Conservation (phyloP, 2,329 filamentous ascomycete genomes). For the Venturia asperata region DNA sequence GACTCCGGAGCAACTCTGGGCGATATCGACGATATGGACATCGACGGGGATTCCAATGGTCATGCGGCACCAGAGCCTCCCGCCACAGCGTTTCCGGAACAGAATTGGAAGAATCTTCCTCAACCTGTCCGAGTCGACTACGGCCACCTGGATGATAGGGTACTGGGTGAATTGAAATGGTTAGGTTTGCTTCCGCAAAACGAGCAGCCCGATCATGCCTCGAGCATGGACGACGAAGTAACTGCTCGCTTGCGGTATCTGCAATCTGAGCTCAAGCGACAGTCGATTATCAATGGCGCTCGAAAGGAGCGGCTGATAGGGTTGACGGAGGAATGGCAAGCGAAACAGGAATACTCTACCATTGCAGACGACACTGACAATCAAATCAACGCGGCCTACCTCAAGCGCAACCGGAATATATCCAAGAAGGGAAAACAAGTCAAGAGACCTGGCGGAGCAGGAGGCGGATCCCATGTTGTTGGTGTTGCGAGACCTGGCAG, state of each 20-base stretch:
- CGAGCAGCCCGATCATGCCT: slow-evolving; percentile 69
- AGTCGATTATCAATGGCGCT: slow-evolving; percentile 81
- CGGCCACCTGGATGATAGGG: slow-evolving; percentile 76
- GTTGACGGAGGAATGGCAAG: slow-evolving; percentile 85
- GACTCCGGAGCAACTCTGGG: slow-evolving; percentile 42
- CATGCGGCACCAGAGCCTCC: slow-evolving; percentile 38
- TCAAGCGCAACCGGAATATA: slow-evolving; percentile 90
- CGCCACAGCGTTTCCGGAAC: slow-evolving; percentile 73
- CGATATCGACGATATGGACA: slow-evolving; percentile 40
- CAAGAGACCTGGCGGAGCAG: slow-evolving; percentile 68
- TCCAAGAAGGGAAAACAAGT: slow-evolving; percentile 86
- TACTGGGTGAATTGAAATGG: slow-evolving; percentile 84
- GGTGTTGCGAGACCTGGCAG: slow-evolving; percentile 46
- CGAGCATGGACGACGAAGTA: slow-evolving; percentile 88
- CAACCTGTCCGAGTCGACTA: slow-evolving; percentile 56
- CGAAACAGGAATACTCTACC: slow-evolving; percentile 91
- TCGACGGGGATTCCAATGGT: slow-evolving; percentile 34
- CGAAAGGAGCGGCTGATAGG: slow-evolving; percentile 82
- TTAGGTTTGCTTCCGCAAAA: slow-evolving; percentile 77
- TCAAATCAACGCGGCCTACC: slow-evolving; percentile 89
- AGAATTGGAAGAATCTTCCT: slow-evolving; percentile 67
- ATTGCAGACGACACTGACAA: slow-evolving; percentile 94
- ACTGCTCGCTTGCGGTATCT: slow-evolving; percentile 80
- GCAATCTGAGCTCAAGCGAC: slow-evolving; percentile 72
- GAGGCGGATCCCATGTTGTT: slow-evolving; percentile 57